Conservation (phyloP, 768 basidiomycete genomes). For the Imleria badia region DNA sequence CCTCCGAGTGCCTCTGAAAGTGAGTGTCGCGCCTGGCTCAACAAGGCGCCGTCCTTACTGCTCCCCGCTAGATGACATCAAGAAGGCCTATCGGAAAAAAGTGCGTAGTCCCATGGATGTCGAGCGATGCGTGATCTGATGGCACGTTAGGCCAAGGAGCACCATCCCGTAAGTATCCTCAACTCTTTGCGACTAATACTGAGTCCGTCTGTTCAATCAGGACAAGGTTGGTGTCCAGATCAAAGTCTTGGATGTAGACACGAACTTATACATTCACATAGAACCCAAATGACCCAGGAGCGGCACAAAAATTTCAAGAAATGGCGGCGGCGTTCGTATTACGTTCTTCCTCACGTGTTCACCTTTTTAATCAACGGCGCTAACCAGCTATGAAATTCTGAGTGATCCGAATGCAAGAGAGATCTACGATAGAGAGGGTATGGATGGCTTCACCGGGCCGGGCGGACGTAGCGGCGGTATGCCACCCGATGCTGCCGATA, state of each 20-base stretch:
- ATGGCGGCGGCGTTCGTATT: constrained; percentile 79
- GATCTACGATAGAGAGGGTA: constrained; percentile 71
- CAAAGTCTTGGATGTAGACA: not conserved
- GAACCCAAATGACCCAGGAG: constrained; percentile 88
- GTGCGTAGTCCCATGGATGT: constrained; percentile 39
- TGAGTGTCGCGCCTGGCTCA: constrained; percentile 31
- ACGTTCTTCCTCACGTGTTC: not conserved
- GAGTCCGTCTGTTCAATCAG: constrained; percentile 35
- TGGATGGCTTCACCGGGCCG: constrained; percentile 60
- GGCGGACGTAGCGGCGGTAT: constrained; percentile 47
- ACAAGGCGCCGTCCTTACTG: constrained; percentile 8
- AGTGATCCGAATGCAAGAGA: constrained; percentile 67
- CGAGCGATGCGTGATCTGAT: constrained; percentile 11
- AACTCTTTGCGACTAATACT: not conserved
- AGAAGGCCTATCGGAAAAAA: constrained; percentile 93
- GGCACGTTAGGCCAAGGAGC: constrained; percentile 70
- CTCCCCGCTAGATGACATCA: constrained; percentile 68
- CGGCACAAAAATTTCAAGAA: constrained; percentile 82
- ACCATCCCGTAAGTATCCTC: constrained; percentile 70
- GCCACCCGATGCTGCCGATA: constrained; percentile 52
- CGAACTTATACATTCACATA: constrained; percentile 28
- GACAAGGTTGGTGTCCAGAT: constrained; percentile 55
- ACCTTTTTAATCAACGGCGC: constrained; percentile 10
- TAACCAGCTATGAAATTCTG: constrained; percentile 75
- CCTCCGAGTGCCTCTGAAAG: constrained; percentile 69